Base-by-base conservation (phyloP, 305 asterid species). In the Withania somnifera region DNA sequence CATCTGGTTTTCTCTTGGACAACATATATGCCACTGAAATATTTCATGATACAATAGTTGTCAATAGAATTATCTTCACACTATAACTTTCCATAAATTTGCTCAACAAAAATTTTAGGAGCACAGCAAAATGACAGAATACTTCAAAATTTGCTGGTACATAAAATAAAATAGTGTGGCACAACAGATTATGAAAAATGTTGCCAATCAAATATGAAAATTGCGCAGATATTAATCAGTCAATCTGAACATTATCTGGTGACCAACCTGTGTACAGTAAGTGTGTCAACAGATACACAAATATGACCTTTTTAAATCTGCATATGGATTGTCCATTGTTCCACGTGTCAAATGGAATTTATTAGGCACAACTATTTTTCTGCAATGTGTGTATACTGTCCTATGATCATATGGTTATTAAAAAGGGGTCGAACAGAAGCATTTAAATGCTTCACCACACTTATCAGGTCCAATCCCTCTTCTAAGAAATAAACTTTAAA, bases 1-100 rank as follows among this genome's bases (percentile, higher is more conserved):
- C 98, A 88, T 94, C 98, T 54, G 93, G 88, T 90, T 94, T 96
- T 88, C 97, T 90, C 93, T 94, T 96, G 73, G 98, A 93, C 88
- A 96, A 86, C 93, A 87, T 92, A 89, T 88, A 94, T 53, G 98
- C 98, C 90, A 96, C 99, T 96, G 95, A 80, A 90, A 87, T 50
- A 80, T 42, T 78, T 83, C 83, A 84, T 36, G 57, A 80, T 17
- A 77, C 30, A 38, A 82, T 24, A 47, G 9, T 17, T 73, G 24
- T 73, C 79, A 47, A 51, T 15, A 11, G 26, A 47, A 47, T 73
- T 47, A 24, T 73, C 56, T 47, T 8, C 22, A 6, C 60, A 47
- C 60, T 8, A 73, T 13, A 7, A 5, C 20, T 17, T 73, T 73
- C 24, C 38, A n/a, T 10, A 47, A 45, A 73, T 73, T 69, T 73